Conservation (phyloP, 805 yeast genomes). For the Pichia nanzhaoensis region DNA sequence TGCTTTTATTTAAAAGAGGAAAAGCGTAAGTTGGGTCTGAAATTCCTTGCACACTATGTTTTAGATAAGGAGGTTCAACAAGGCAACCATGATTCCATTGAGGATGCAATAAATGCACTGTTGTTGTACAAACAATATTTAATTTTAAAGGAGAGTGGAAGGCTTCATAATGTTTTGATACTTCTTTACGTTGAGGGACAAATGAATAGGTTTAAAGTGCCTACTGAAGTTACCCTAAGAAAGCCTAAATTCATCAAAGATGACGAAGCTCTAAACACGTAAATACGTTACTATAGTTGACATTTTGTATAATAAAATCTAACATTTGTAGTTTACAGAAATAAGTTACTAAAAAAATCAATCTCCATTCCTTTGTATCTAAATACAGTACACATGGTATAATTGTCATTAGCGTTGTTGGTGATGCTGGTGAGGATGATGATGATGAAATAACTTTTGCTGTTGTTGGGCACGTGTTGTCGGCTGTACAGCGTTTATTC, state of each 20-base stretch:
- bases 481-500: slow-evolving; percentile 16
- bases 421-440: background rate
- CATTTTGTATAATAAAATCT: no score
- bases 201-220: slow-evolving; percentile 45
- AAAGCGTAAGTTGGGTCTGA: slow-evolving; percentile 73
- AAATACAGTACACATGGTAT: no score
- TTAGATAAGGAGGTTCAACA: slow-evolving; percentile 73
- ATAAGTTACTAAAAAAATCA: no score
- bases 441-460: background rate
- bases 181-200: slow-evolving; percentile 69
- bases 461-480: slow-evolving; percentile 29
- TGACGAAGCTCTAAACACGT: no score
- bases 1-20: slow-evolving; percentile 68
- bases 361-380: no score
- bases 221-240: slow-evolving; percentile 20
- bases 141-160: slow-evolving; percentile 51
- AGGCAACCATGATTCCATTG: slow-evolving; percentile 95
- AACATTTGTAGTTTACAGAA: no score
- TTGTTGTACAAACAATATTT: slow-evolving; percentile 65
- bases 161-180: slow-evolving; percentile 54
- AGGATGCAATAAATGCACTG: slow-evolving; percentile 88
- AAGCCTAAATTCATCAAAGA: background rate
- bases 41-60: slow-evolving; percentile 78
- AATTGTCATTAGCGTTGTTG: background rate
- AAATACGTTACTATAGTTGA: no score